Evolutionary conservation across 345 rosid genomes (phyloP), one percentile per base, ranked within the genome.

Genomic region (Erodium maritimum): DNA sequence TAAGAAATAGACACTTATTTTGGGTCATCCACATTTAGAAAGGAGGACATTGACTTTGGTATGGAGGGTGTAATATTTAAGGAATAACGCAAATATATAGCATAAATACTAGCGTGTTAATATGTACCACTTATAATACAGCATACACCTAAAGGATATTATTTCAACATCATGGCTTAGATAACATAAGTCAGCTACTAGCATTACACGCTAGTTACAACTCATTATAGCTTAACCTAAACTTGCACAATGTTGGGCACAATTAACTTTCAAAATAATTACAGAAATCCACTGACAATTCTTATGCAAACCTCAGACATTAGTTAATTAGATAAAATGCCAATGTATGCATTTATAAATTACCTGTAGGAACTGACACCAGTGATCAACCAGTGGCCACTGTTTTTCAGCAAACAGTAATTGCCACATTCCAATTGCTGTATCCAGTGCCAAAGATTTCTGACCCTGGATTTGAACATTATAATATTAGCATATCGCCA

Each of bases 381-480:
- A 93, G 56, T 85, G 89, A 62, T 85, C 94, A 61, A 89, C 88
- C 64, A 93, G 62, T 16, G 96, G 85, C 96, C 99, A 89, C 45
- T 82, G 94, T 69, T 75, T 89, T 67, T 93, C 99, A 64, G 96
- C 95, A 78, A 93, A 89, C 45, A 93, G 75, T 75, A 93, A 70
- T 69, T 93, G 95, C 99, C 99, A 93, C 99, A 93, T 89, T 33
- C 97, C 99, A 54, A 93, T 89, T 50, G 97, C 97, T n/a, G 97
- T 85, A 76, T 93, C 99, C 72, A 93, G 63, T 67, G 99, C 99
- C 53, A 93, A 75, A 60, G 99, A 89, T 68, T 93, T 93, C 72
- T 93, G 97, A 63, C 99, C 99, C 97, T 93, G 81, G 64, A 67
- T 54, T 46, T 21, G 37, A 52, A 5, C 58, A 22, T n/a, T 23